phyloP scores from a whole-genome alignment of 495 filamentous ascomycete species.

The Baudoinia panamericana region DNA sequence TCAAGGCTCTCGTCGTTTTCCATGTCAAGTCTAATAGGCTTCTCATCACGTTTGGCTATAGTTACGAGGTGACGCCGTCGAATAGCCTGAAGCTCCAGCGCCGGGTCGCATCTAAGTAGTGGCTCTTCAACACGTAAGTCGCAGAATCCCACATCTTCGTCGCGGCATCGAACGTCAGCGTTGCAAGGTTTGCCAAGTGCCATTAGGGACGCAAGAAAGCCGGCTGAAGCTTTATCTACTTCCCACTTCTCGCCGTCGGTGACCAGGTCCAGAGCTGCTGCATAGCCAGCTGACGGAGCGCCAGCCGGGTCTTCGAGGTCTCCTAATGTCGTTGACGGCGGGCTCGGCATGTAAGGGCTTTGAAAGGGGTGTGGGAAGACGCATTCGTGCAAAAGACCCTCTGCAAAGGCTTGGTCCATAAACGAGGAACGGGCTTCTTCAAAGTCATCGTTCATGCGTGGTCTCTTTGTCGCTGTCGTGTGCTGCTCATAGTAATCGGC shows the following conservation, averaged over 20 bases:
- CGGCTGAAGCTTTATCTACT: conserved; percentile 12
- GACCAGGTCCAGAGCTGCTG: not conserved
- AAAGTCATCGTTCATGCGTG: not conserved
- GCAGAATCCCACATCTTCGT: not conserved
- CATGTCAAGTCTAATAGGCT: conserved; percentile 34
- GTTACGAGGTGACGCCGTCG: conserved; percentile 3
- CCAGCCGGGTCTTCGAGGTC: not conserved
- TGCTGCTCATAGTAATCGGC: not conserved
- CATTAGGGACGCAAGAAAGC: conserved; percentile 12
- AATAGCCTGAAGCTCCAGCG: conserved; percentile 25
- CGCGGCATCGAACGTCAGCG: too few species aligned
- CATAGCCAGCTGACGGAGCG: conserved; percentile 5
- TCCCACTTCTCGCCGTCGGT: conserved; percentile 10
- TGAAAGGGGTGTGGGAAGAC: conserved; percentile 11
- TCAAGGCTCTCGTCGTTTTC: conserved; percentile 40
- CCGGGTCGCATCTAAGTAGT: conserved; percentile 22
- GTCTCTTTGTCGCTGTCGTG: too few species aligned
- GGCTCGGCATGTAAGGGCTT: conserved; percentile 16
- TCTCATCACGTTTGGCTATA: conserved; percentile 27
- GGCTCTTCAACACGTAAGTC: conserved; percentile 23
- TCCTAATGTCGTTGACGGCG: not conserved
- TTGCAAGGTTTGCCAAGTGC: conserved; percentile 1
- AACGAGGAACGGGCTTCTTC: too few species aligned
- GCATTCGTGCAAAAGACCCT: conserved; percentile 1
- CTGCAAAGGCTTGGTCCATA: not conserved